These are phyloP conservation scores for Auriscalpium vulgare DNA, from an alignment of 768 basidiomycete genomes.

Conservation along the genomic window DNA sequence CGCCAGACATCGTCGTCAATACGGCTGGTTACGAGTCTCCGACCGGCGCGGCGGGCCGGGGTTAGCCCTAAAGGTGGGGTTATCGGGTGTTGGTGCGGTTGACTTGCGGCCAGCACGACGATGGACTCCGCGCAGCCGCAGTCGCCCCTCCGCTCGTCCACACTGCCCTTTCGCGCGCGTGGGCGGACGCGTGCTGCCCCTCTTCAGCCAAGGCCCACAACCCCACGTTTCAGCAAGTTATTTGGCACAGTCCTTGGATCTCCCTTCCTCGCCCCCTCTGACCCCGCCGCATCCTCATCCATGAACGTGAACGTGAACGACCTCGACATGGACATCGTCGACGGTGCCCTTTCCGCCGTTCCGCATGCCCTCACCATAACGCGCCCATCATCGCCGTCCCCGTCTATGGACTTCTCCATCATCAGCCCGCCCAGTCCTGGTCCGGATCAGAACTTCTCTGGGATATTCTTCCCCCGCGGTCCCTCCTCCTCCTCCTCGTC, in stretches of 20 bases:
- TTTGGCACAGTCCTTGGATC: slow-evolving; percentile 28
- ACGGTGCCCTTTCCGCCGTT: slow-evolving; percentile 22
- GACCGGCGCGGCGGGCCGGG: too few relatives aligned
- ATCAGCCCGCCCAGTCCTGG: slow-evolving; percentile 32
- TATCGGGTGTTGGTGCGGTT: too few relatives aligned
- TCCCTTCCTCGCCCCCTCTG: slow-evolving; percentile 23
- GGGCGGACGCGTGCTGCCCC: not conserved
- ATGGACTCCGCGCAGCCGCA: too few relatives aligned
- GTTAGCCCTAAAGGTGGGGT: too few relatives aligned
- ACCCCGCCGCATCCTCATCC: slow-evolving; percentile 4
- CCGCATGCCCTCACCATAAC: slow-evolving; percentile 22
- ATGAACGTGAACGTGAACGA: not conserved
- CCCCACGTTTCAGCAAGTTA: slow-evolving; percentile 25
- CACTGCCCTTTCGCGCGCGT: not conserved
- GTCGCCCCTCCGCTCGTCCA: not conserved
- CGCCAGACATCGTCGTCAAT: too few relatives aligned
- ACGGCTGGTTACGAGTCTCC: too few relatives aligned
- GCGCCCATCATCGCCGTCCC: slow-evolving; percentile 37
- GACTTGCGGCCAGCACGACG: too few relatives aligned
- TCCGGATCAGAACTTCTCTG: slow-evolving; percentile 7
- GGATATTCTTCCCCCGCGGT: slow-evolving; percentile 20
- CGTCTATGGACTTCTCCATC: slow-evolving; percentile 39
- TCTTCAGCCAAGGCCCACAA: slow-evolving; percentile 2
- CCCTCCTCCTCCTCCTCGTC: slow-evolving; percentile 9
- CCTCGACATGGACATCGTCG: slow-evolving; percentile 21